phyloP scores from a whole-genome alignment of 1,139 yeast species.

The Hansenula lynferdii region DNA sequence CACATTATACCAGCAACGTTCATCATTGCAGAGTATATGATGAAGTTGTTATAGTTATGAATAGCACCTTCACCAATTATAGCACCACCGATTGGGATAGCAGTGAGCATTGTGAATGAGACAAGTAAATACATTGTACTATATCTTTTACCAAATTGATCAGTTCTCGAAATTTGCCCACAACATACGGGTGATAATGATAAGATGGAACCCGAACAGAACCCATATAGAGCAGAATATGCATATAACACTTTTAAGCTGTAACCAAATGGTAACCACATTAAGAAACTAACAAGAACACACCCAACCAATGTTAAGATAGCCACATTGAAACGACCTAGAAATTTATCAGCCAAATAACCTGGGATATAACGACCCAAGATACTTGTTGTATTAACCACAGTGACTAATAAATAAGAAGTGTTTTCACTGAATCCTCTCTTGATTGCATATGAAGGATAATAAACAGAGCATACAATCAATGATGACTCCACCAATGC shows the following conservation, averaged over 20 bases:
- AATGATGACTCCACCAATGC: background rate
- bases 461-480: background rate
- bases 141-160: background rate
- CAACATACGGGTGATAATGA: background rate
- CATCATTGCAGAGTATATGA: background rate
- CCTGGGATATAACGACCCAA: background rate
- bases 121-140: background rate
- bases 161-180: background rate
- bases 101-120: background rate
- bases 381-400: background rate
- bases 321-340: background rate
- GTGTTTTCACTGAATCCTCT: background rate
- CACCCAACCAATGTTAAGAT: background rate
- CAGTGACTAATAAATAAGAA: background rate
- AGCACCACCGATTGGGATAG: background rate
- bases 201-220: background rate
- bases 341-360: background rate
- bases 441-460: background rate
- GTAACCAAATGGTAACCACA: background rate
- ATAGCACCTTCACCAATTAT: background rate
- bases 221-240: background rate
- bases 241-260: background rate
- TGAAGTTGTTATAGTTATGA: constrained; percentile 5
- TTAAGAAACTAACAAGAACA: background rate
- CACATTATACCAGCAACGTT: background rate